A percentile compares a stretch with the other conserved stretches of the same genome.
Conservation (phyloP, 2,329 filamentous ascomycete species). For the Aspergillus sp. region DNA sequence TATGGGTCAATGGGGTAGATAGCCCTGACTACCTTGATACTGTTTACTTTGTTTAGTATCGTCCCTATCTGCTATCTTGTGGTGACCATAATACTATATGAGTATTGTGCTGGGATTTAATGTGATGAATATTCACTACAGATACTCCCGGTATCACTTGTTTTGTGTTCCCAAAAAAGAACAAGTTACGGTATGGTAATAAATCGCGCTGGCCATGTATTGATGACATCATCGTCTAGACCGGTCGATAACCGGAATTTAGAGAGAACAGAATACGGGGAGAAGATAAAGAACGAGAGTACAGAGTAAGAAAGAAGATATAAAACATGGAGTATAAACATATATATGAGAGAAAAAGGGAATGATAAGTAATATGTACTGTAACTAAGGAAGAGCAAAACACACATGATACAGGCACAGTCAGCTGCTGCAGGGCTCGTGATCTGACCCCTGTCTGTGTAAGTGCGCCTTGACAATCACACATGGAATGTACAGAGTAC, state of each 20-base stretch:
- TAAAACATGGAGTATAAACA: background rate
- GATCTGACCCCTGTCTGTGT: too few relatives aligned
- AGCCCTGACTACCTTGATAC: too few relatives aligned
- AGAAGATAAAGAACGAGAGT: background rate
- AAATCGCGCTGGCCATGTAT: background rate
- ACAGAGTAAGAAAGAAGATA: conserved; percentile 1
- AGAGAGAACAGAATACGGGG: background rate
- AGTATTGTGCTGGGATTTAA: background rate
- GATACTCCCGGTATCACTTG: background rate
- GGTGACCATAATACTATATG: background rate
- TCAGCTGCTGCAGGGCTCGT: too few relatives aligned
- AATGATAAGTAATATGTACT: too few relatives aligned
- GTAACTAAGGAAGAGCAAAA: background rate
- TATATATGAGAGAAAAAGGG: background rate
- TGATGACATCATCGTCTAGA: conserved; percentile 26
- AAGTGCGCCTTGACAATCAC: too few relatives aligned
- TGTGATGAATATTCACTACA: too few relatives aligned
- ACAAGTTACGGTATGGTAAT: conserved; percentile 8
- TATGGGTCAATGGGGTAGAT: background rate
- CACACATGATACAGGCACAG: background rate
- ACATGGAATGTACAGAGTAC: too few relatives aligned
- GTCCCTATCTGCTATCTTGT: too few relatives aligned
- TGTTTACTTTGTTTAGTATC: too few relatives aligned
- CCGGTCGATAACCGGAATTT: conserved; percentile 20
- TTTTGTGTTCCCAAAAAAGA: background rate